phyloP scores from a whole-genome alignment of 176 grass and related monocot genomes.

The Miscanthus lutarioriparius region DNA sequence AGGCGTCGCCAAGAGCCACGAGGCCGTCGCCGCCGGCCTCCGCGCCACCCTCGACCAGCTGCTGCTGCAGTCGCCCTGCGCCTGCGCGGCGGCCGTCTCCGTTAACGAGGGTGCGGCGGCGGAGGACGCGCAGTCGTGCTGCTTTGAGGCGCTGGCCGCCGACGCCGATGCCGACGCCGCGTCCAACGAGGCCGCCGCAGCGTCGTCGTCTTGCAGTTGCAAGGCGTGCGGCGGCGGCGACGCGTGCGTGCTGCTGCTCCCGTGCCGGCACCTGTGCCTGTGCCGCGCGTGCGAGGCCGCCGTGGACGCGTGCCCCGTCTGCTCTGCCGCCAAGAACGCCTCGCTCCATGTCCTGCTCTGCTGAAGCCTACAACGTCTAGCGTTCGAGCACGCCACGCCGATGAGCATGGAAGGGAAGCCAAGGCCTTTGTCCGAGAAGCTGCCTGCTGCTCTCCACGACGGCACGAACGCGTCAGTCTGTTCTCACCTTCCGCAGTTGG shows the following conservation, averaged over 20 bases:
- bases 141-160: conserved; percentile 29
- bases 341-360: conserved; percentile 34
- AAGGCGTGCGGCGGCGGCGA: conserved; percentile 35
- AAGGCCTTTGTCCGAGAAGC: too few species aligned
- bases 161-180: too few species aligned
- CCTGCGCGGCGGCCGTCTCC: not conserved
- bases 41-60: conserved; percentile 43
- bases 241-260: conserved; percentile 52
- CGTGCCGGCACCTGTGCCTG: conserved; percentile 64
- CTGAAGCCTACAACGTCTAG: not conserved
- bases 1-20: conserved; percentile 50
- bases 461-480: too few species aligned
- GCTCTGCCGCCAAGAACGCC: conserved; percentile 37
- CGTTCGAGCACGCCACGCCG: too few species aligned
- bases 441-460: too few species aligned
- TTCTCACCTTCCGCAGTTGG: not conserved
- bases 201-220: not conserved
- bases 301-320: conserved; percentile 46
- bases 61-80: conserved; percentile 24
- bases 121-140: conserved; percentile 39
- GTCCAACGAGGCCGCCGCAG: not conserved
- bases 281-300: conserved; percentile 42
- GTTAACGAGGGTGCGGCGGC: not conserved
- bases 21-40: conserved; percentile 42
- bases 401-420: not conserved